These are phyloP conservation scores for Anaeromyces robustus DNA, from an alignment of 192 early-diverging fungal genomes.

Conservation along the genomic window DNA sequence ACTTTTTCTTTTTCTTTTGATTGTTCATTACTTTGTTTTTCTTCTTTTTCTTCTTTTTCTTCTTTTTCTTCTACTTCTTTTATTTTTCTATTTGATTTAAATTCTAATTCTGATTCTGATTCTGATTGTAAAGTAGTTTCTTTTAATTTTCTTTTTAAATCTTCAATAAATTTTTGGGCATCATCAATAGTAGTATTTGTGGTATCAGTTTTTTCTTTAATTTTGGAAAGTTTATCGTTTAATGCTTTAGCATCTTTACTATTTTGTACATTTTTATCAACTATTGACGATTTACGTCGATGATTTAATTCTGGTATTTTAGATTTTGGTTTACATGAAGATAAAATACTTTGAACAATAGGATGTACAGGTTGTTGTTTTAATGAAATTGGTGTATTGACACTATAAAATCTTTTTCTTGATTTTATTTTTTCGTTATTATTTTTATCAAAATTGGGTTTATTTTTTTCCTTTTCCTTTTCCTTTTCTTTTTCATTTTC, in stretches of 20 bases:
- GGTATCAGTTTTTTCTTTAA: neutral
- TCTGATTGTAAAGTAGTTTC: neutral
- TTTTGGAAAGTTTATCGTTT: neutral
- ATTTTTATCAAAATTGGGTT: too few relatives aligned
- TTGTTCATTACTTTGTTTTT: too few relatives aligned
- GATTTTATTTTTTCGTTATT: too few relatives aligned
- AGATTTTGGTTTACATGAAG: neutral
- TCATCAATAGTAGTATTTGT: neutral
- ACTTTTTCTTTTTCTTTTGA: too few relatives aligned
- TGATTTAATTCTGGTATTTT: neutral
- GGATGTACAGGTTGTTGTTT: too few relatives aligned
- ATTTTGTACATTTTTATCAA: neutral
- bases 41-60: too few relatives aligned
- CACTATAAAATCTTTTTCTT: too few relatives aligned
- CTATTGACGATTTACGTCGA: neutral
- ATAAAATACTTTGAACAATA: neutral
- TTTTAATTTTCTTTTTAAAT: neutral
- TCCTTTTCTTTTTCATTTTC: neutral
- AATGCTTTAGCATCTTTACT: neutral
- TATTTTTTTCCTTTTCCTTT: neutral
- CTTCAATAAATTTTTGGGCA: neutral
- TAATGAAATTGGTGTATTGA: too few relatives aligned
- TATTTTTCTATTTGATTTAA: too few relatives aligned
- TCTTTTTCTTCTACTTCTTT: too few relatives aligned
- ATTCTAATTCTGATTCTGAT: neutral